phyloP scores from a whole-genome alignment of 1,284 basidiomycete species.

The Rhodotorula sp. region DNA sequence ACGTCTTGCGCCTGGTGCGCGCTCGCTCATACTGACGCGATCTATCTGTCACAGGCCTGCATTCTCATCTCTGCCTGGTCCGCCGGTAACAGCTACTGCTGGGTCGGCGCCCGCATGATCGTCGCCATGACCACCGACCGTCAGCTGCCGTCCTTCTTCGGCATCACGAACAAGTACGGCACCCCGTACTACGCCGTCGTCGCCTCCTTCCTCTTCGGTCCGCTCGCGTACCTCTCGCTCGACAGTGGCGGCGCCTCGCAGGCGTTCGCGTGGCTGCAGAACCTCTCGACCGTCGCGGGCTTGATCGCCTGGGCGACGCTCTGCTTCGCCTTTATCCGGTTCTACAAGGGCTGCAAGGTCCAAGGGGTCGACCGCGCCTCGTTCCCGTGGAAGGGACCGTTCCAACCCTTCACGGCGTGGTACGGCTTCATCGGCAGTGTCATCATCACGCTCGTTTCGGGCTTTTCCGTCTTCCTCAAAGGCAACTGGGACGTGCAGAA shows the following conservation, averaged over 20 bases:
- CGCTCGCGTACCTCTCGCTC: conserved; percentile 46
- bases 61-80: conserved; percentile 76
- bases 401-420: conserved; percentile 46
- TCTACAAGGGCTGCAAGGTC: conserved; percentile 47
- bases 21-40: neutral
- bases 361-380: conserved; percentile 44
- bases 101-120: conserved; percentile 50
- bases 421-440: conserved; percentile 26
- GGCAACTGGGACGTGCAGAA: conserved; percentile 35
- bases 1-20: neutral
- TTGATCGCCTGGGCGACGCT: conserved; percentile 43
- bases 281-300: conserved; percentile 46
- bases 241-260: conserved; percentile 38
- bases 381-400: conserved; percentile 46
- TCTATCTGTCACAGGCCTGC: conserved; percentile 46
- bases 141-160: conserved; percentile 45
- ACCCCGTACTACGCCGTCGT: conserved; percentile 45
- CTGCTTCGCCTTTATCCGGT: conserved; percentile 44
- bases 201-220: conserved; percentile 40
- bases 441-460: conserved; percentile 40
- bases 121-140: conserved; percentile 45
- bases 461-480: conserved; percentile 41
- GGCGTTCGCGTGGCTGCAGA: conserved; percentile 35
- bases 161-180: conserved; percentile 43
- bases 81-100: conserved; percentile 76